These are phyloP conservation scores for Geotrichum phurueaensis DNA, from an alignment of 1,139 yeast genomes.

Conservation along the genomic window DNA sequence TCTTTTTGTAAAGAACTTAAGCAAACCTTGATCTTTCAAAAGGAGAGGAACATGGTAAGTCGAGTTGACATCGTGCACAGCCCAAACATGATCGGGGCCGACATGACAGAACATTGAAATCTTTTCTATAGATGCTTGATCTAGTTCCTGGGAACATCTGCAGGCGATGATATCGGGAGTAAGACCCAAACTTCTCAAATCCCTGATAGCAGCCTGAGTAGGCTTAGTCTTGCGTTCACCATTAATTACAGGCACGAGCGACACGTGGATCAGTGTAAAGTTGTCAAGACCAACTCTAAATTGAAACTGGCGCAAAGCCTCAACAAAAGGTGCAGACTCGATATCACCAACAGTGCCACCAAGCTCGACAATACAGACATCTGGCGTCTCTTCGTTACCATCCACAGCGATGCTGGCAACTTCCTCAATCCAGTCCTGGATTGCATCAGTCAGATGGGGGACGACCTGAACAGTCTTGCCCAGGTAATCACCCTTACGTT, in stretches of 20 bases:
- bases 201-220: conserved; percentile 97
- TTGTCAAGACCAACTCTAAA: conserved; percentile 91
- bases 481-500: conserved; percentile 92
- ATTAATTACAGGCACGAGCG: conserved; percentile 93
- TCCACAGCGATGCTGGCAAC: conserved; percentile 92
- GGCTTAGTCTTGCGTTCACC: conserved; percentile 99
- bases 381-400: conserved; percentile 74
- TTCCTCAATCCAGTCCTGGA: conserved; percentile 97
- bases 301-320: conserved; percentile 97
- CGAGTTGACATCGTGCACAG: conserved; percentile 93
- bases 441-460: conserved; percentile 94
- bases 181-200: conserved; percentile 88
- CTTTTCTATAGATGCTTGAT: conserved; percentile 78
- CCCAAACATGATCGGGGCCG: conserved; percentile 93
- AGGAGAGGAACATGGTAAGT: conserved; percentile 95
- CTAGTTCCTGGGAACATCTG: conserved; percentile 83
- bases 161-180: conserved; percentile 97
- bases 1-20: conserved; percentile 65
- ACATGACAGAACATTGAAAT: conserved; percentile 99
- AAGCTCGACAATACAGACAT: conserved; percentile 89
- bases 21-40: conserved; percentile 79
- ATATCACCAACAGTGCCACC: conserved; percentile 99
- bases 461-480: conserved; percentile 99
- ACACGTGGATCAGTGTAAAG: conserved; percentile 93
- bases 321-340: conserved; percentile 97